These are phyloP conservation scores for Termitomyces eurrhizus DNA, from an alignment of 768 basidiomycete species.

Conservation along the genomic window DNA sequence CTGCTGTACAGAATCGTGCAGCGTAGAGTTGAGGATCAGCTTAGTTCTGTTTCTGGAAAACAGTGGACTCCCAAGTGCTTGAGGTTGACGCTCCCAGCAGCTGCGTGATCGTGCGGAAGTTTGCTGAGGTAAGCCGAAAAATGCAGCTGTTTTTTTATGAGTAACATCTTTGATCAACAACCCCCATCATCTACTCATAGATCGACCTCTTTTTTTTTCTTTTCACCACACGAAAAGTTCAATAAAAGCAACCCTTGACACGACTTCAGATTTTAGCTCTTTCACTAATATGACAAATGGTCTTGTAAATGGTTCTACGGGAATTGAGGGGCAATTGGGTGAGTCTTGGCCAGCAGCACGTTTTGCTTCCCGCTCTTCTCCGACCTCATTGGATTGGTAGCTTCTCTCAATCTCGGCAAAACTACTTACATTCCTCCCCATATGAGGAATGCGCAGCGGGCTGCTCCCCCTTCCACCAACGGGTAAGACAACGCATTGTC, in stretches of 20 bases:
- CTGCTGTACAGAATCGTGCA: too few species aligned
- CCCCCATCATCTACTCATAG: conserved; percentile 25
- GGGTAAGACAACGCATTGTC: conserved; percentile 39
- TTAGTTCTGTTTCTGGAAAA: too few species aligned
- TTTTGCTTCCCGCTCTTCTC: conserved; percentile 6
- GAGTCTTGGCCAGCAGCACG: conserved; percentile 20
- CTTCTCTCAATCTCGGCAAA: conserved; percentile 74
- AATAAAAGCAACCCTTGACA: conserved; percentile 21
- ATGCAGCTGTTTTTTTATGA: conserved; percentile 15
- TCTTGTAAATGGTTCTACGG: conserved; percentile 74
- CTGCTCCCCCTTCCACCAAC: conserved; percentile 62
- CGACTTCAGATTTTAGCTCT: conserved; percentile 23
- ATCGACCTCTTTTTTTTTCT: conserved; percentile 18
- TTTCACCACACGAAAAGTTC: conserved; percentile 20
- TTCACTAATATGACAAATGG: conserved; percentile 83
- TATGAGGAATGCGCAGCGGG: conserved; percentile 82
- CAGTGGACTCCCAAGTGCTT: too few species aligned
- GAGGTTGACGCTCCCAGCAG: background rate
- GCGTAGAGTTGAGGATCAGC: too few species aligned
- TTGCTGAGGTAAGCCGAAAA: conserved; percentile 19
- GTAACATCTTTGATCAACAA: conserved; percentile 21
- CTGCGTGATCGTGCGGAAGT: conserved; percentile 20
- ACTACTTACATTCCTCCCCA: conserved; percentile 89
- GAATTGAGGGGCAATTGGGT: conserved; percentile 77
- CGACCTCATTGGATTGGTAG: conserved; percentile 30